Evolutionary conservation across 2,329 filamentous ascomycete genomes (phyloP), one percentile per base, ranked within the genome.

Genomic region (Microcyclospora pomicola): DNA sequence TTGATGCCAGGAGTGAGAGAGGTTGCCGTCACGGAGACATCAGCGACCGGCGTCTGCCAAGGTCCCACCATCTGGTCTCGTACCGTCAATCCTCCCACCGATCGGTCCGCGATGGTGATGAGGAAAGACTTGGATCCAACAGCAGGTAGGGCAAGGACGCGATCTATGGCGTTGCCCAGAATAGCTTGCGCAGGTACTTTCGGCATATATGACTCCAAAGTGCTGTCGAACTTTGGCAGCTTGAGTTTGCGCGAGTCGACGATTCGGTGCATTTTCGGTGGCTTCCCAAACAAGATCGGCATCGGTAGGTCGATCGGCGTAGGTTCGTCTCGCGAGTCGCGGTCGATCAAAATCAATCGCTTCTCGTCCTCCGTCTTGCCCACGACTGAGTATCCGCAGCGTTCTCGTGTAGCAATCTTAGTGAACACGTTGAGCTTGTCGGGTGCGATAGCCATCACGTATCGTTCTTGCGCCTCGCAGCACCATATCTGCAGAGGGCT

Each of bases 401-500:
- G 77, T 59, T 98, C 91, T 56, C 91, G 75, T 45, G 80, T 73
- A 59, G 66, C 68, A 50, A 98, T 68, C 62, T 77, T 64, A 47
- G 69, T 72, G 61, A 81, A 81, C 15, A 67, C 66, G 51, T 88
- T 86, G 53, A 96, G 73, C 37, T 77, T 72, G 14, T 91, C 80
- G 36, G 76, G 74, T 43, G 87, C 85, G 44, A 98, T 77, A 7
- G 92, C 78, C 51, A 98, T 67, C 6, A 98, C 91, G 53, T 98
- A 98, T 58, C 91, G 74, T 62, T 98, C 91, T 58, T 98, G 91
- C 0, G 91, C 85, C 59, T 96, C 88, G 51, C 88, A 93, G 61
- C 91, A 95, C 87, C 88, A 96, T 34, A 98, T 94, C 58, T 96
- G 84, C 41, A 98, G 73, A 14, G 91, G 91, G 53, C 84, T 94